Conservation (phyloP, 768 basidiomycete species). For the Mycena pura region DNA sequence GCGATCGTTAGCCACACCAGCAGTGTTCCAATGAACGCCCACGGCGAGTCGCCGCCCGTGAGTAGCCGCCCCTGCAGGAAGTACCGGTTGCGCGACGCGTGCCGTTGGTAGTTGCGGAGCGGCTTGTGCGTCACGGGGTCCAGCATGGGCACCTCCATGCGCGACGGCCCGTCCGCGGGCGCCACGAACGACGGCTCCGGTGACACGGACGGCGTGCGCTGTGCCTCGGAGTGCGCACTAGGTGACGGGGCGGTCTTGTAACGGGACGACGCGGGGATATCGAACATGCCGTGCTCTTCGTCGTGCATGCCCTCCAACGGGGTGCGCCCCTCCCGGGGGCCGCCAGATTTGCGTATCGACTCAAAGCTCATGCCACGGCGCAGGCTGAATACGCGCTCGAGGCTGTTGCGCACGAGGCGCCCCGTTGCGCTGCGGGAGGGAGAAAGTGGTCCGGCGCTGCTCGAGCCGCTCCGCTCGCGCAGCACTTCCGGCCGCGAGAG, state of each 20-base stretch:
- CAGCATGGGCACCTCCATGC: slow-evolving; percentile 45
- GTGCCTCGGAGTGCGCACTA: slow-evolving; percentile 11
- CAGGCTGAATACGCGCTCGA: slow-evolving; percentile 65
- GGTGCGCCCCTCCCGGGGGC: slow-evolving; percentile 27
- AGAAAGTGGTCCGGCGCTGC: slow-evolving; percentile 29
- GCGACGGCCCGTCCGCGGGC: slow-evolving; percentile 34
- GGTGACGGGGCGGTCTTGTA: slow-evolving; percentile 17
- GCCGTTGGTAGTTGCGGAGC: slow-evolving; percentile 64
- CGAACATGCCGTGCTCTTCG: slow-evolving; percentile 41
- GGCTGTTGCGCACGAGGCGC: slow-evolving; percentile 58
- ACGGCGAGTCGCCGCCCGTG: slow-evolving; percentile 86
- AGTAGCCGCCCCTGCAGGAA: slow-evolving; percentile 75
- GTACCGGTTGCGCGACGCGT: slow-evolving; percentile 80
- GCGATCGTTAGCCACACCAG: slow-evolving; percentile 68
- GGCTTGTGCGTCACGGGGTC: slow-evolving; percentile 46
- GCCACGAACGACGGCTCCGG: slow-evolving; percentile 44
- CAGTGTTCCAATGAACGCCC: slow-evolving; percentile 78
- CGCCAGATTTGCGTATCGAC: slow-evolving; percentile 46
- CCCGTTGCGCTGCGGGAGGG: slow-evolving; percentile 34
- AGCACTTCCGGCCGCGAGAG: slow-evolving; percentile 35
- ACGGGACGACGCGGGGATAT: slow-evolving; percentile 15
- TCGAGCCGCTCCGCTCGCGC: slow-evolving; percentile 33
- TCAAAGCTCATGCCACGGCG: slow-evolving; percentile 61
- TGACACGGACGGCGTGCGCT: slow-evolving; percentile 38
- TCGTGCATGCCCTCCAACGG: slow-evolving; percentile 42